phyloP scores from a whole-genome alignment of 2,329 filamentous ascomycete genomes.

The Lomentospora prolificans region DNA sequence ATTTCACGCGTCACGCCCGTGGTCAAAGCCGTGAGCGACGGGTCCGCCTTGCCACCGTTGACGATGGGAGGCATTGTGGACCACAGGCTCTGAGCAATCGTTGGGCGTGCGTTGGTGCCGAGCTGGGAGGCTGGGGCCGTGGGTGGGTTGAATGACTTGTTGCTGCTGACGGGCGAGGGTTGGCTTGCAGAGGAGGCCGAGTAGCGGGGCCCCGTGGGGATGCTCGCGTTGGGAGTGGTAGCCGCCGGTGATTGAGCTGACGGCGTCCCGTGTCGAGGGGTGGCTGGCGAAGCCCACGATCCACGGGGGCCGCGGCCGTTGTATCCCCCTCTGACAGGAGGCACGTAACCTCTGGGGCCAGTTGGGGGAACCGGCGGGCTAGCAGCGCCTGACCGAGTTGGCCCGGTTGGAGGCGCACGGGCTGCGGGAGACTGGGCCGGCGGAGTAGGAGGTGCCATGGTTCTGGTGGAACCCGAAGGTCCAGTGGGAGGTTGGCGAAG shows the following conservation, averaged over 20 bases:
- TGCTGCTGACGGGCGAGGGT: slow-evolving; percentile 27
- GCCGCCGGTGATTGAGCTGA: slow-evolving; percentile 18
- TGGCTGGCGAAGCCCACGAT: slow-evolving; percentile 25
- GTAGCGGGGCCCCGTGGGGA: slow-evolving; percentile 39
- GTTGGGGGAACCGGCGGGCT: slow-evolving; percentile 42
- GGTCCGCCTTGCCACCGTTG: slow-evolving; percentile 45
- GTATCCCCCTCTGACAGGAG: slow-evolving; percentile 34
- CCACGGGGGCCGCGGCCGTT: slow-evolving; percentile 34
- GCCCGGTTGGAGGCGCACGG: slow-evolving; percentile 4
- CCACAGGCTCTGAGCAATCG: slow-evolving; percentile 42
- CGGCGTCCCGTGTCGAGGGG: slow-evolving; percentile 16
- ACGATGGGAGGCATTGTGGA: slow-evolving; percentile 40
- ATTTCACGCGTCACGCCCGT: slow-evolving; percentile 41
- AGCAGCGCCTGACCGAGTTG: slow-evolving; percentile 1
- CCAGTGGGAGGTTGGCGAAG: slow-evolving; percentile 41
- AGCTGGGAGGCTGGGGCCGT: slow-evolving; percentile 37
- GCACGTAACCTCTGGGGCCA: slow-evolving; percentile 44
- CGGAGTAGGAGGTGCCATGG: slow-evolving; percentile 3
- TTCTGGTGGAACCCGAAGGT: slow-evolving; percentile 15
- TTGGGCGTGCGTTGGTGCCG: slow-evolving; percentile 24
- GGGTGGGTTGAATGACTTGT: slow-evolving; percentile 45
- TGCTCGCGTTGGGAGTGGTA: slow-evolving; percentile 28
- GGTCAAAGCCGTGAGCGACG: slow-evolving; percentile 30
- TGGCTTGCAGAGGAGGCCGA: slow-evolving; percentile 17
- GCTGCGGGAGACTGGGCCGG: background rate